Conservation (phyloP, 2,329 filamentous ascomycete genomes). For the Apiospora saccharicola region DNA sequence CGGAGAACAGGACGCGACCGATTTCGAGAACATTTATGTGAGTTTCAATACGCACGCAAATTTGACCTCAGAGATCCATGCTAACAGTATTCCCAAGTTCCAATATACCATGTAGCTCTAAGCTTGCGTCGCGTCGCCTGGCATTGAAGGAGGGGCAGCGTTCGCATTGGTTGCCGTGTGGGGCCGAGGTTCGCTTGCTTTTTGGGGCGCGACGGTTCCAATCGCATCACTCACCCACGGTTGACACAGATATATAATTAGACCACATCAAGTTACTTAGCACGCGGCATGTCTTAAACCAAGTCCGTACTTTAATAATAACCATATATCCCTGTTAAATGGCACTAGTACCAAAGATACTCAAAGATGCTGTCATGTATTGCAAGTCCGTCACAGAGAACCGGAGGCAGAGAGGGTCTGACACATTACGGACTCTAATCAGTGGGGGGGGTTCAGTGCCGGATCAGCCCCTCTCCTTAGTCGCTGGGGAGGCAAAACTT, state of each 20-base stretch:
- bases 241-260: not conserved
- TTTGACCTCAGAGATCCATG: no score
- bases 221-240: not conserved
- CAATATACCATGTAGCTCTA: conserved; percentile 28
- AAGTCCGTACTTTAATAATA: no score
- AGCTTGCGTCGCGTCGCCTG: no score
- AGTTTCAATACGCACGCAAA: no score
- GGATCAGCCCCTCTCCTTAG: not conserved
- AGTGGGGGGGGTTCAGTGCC: not conserved
- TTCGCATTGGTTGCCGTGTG: not conserved
- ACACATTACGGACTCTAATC: not conserved
- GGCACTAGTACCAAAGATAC: not conserved
- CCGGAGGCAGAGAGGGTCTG: not conserved
- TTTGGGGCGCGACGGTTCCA: not conserved
- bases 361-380: not conserved
- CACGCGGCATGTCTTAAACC: not conserved
- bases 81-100: conserved; percentile 15
- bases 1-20: conserved; percentile 47
- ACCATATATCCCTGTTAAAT: not conserved
- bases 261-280: not conserved
- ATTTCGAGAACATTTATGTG: conserved; percentile 48
- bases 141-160: no score
- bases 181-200: not conserved
- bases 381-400: not conserved
- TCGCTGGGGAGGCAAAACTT: not conserved